A percentile compares a stretch with the other conserved stretches of the same genome.
Evolutionary conservation across 129 eudicot genomes (phyloP).

Genomic region (Saussurea involucrata): DNA sequence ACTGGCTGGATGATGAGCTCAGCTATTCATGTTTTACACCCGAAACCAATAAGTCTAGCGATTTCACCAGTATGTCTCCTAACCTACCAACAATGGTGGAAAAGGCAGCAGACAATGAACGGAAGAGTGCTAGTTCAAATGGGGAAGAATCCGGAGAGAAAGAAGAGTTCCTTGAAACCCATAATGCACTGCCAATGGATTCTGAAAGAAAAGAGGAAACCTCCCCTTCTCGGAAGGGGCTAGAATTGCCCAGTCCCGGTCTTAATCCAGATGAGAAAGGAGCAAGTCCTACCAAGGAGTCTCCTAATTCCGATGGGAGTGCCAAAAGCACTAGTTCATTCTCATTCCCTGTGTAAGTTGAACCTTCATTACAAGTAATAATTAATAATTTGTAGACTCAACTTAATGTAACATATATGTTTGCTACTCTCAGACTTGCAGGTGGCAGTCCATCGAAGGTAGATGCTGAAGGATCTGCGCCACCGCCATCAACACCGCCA

Average conservation of each 20-base stretch:
- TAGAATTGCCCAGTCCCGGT: not conserved
- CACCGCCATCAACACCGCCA: conserved; percentile 21
- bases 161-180: conserved; percentile 19
- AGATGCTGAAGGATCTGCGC: conserved; percentile 14
- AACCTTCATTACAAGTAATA: not conserved
- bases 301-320: conserved; percentile 41
- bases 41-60: conserved; percentile 14
- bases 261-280: conserved; percentile 19
- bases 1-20: conserved; percentile 42
- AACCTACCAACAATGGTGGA: conserved; percentile 43
- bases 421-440: conserved; percentile 40
- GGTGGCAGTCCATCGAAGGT: conserved; percentile 41
- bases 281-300: not conserved
- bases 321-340: conserved; percentile 49
- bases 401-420: not conserved
- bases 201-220: conserved; percentile 17
- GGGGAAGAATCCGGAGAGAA: conserved; percentile 19
- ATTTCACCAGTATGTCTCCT: conserved; percentile 17
- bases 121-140: conserved; percentile 26
- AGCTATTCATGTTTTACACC: conserved; percentile 17
- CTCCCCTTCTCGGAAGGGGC: not conserved
- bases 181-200: conserved; percentile 4
- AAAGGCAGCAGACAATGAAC: conserved; percentile 28
- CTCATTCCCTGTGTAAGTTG: conserved; percentile 70
- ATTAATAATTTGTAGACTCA: not conserved